Conservation (phyloP, 768 basidiomycete genomes). For the Leccinum incarnatum region DNA sequence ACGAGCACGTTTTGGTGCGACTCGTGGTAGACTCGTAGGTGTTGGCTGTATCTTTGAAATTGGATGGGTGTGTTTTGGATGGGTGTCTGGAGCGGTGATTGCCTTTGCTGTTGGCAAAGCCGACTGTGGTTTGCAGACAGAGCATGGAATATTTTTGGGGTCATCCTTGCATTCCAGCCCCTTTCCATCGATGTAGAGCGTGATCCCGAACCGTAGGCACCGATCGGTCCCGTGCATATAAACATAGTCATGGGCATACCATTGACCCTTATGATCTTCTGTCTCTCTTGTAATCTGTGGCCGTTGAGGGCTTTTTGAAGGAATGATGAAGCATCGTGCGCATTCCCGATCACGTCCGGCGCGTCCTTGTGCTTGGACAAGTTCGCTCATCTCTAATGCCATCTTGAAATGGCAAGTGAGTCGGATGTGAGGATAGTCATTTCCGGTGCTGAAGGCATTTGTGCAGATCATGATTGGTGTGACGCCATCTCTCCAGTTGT, state of each 20-base stretch:
- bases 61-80: not conserved
- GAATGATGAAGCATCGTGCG: not conserved
- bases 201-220: not conserved
- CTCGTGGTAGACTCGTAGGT: no score
- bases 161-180: not conserved
- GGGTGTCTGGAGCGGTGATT: not conserved
- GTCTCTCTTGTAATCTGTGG: not conserved
- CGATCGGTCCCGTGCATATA: not conserved
- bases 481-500: not conserved
- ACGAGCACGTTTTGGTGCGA: no score
- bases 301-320: not conserved
- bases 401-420: not conserved
- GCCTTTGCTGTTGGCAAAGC: not conserved
- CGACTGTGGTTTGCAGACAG: not conserved
- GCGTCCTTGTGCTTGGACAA: not conserved
- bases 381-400: not conserved
- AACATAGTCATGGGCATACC: not conserved
- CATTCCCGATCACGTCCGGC: not conserved
- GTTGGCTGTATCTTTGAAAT: no score
- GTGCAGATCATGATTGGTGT: not conserved
- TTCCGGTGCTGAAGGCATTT: not conserved
- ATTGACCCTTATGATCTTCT: not conserved
- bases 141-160: not conserved
- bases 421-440: not conserved
- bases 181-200: not conserved